Evolutionary conservation across 176 grass and related monocot genomes (phyloP).

Genomic region (Calamus simplicifolius): DNA sequence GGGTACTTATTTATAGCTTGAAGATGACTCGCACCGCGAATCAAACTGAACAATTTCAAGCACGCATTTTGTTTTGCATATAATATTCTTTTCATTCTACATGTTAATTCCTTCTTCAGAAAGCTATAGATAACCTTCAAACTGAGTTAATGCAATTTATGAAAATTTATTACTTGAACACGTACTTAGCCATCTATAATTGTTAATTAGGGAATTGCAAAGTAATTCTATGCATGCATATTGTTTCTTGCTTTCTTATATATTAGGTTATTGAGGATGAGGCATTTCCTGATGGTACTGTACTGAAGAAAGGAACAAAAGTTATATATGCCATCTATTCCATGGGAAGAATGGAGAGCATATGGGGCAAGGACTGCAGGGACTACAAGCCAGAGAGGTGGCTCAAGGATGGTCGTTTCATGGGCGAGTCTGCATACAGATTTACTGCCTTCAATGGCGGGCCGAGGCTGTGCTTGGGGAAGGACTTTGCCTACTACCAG

Average conservation of each 20-base stretch:
- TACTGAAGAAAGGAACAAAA: slow-evolving; percentile 88
- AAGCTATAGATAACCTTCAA: too few species aligned
- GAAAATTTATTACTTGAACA: too few species aligned
- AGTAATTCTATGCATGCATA: not conserved
- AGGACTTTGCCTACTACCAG: slow-evolving; percentile 98
- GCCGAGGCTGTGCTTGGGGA: slow-evolving; percentile 73
- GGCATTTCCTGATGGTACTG: slow-evolving; percentile 86
- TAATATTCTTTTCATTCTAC: too few species aligned
- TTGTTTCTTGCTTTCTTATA: slow-evolving; percentile 8
- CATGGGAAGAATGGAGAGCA: slow-evolving; percentile 94
- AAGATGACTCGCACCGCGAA: too few species aligned
- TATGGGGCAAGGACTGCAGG: slow-evolving; percentile 80
- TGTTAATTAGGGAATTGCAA: not conserved
- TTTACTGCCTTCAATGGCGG: slow-evolving; percentile 95
- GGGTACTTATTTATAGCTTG: too few species aligned
- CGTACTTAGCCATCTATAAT: not conserved
- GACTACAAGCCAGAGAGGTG: slow-evolving; percentile 91
- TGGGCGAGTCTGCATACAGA: slow-evolving; percentile 83
- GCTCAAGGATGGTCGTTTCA: slow-evolving; percentile 77
- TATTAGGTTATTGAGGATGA: slow-evolving; percentile 91
- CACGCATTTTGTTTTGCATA: too few species aligned
- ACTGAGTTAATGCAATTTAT: too few species aligned
- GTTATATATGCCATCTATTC: slow-evolving; percentile 84
- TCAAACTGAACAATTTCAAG: too few species aligned
- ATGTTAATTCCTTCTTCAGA: too few species aligned